Conservation (phyloP, 2,329 filamentous ascomycete species). For the Ophiocordyceps camponoti-saundersi region DNA sequence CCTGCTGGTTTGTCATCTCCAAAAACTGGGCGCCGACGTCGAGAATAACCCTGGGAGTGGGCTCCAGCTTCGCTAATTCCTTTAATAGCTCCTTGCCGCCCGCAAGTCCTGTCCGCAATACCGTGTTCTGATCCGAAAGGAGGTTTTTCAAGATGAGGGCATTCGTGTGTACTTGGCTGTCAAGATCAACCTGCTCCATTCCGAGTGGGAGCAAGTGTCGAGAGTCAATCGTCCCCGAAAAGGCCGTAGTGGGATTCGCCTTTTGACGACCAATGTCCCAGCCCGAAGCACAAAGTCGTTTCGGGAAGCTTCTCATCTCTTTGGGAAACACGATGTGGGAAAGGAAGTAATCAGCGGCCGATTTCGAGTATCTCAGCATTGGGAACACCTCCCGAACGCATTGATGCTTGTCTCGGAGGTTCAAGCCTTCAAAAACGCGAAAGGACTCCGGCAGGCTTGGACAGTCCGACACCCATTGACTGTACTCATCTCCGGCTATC, state of each 20-base stretch:
- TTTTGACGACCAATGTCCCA: slow-evolving; percentile 42
- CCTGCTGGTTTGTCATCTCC: slow-evolving; percentile 36
- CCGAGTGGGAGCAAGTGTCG: slow-evolving; percentile 33
- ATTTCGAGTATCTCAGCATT: slow-evolving; percentile 28
- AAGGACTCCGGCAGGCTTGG: neutral
- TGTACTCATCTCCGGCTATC: slow-evolving; percentile 26
- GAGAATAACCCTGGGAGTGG: slow-evolving; percentile 31
- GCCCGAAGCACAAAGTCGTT: slow-evolving; percentile 44
- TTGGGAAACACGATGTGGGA: slow-evolving; percentile 37
- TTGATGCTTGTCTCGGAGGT: slow-evolving; percentile 11
- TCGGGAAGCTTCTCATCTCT: slow-evolving; percentile 40
- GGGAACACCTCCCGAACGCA: slow-evolving; percentile 28
- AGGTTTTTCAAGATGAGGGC: slow-evolving; percentile 43
- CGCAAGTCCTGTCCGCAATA: neutral
- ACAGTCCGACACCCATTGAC: slow-evolving; percentile 19
- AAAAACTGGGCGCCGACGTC: slow-evolving; percentile 57
- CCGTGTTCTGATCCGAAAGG: slow-evolving; percentile 28
- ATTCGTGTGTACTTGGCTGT: slow-evolving; percentile 41
- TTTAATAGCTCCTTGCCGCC: slow-evolving; percentile 19
- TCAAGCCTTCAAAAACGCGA: slow-evolving; percentile 27
- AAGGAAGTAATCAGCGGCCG: slow-evolving; percentile 44
- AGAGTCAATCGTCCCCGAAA: slow-evolving; percentile 50
- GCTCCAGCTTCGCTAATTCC: slow-evolving; percentile 14
- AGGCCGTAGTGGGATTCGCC: slow-evolving; percentile 35
- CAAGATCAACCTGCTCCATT: slow-evolving; percentile 36